These are phyloP conservation scores for Termitomyces bulborhizus DNA, from an alignment of 768 basidiomycete species.

Conservation along the genomic window DNA sequence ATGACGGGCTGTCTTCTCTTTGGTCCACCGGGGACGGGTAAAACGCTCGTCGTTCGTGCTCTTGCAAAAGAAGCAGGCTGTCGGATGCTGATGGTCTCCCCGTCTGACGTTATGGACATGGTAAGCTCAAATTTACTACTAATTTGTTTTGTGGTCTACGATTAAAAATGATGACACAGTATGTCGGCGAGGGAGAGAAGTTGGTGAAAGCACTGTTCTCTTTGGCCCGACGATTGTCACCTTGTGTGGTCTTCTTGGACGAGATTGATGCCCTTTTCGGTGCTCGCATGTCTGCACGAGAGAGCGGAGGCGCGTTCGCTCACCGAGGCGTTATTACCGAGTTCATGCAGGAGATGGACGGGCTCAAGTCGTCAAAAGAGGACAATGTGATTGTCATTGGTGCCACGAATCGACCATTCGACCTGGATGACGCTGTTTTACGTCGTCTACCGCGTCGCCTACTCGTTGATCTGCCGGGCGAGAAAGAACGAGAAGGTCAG, in stretches of 20 bases:
- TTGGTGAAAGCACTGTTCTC: slow-evolving; percentile 86
- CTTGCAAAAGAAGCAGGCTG: slow-evolving; percentile 92
- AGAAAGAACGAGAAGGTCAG: slow-evolving; percentile 78
- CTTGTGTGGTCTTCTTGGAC: slow-evolving; percentile 92
- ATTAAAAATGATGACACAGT: slow-evolving; percentile 33
- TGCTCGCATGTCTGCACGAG: slow-evolving; percentile 70
- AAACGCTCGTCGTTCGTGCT: slow-evolving; percentile 84
- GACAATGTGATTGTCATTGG: slow-evolving; percentile 88
- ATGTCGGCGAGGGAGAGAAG: slow-evolving; percentile 87
- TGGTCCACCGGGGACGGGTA: slow-evolving; percentile 88
- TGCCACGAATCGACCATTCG: slow-evolving; percentile 89
- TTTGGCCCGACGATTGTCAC: slow-evolving; percentile 77
- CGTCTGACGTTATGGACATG: slow-evolving; percentile 97
- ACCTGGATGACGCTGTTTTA: slow-evolving; percentile 87
- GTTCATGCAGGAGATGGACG: slow-evolving; percentile 98
- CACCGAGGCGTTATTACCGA: slow-evolving; percentile 87
- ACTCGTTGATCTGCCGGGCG: slow-evolving; percentile 84
- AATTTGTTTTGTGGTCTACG: not conserved
- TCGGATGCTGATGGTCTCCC: slow-evolving; percentile 84
- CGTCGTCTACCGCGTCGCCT: slow-evolving; percentile 82
- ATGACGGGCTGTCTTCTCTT: slow-evolving; percentile 91
- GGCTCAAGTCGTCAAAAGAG: slow-evolving; percentile 72
- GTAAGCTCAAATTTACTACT: slow-evolving; percentile 30
- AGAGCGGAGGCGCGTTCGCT: slow-evolving; percentile 74
- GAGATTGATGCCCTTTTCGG: slow-evolving; percentile 93